phyloP scores from a whole-genome alignment of 768 basidiomycete species.

The Lactarius vividus region DNA sequence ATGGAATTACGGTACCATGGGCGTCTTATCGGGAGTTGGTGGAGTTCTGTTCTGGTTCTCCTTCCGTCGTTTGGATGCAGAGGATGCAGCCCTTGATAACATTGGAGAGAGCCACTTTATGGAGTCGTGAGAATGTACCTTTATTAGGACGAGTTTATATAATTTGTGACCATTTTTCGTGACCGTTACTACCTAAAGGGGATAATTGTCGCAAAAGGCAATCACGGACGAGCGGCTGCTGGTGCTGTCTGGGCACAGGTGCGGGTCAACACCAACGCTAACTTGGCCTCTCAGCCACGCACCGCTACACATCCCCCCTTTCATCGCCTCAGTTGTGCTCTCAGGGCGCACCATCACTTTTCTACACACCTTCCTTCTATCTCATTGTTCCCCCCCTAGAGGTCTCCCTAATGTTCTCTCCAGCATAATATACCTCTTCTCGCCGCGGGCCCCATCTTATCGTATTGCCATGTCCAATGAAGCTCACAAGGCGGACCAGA shows the following conservation, averaged over 20 bases:
- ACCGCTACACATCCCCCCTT: background rate
- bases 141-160: background rate
- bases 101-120: slow-evolving; percentile 39
- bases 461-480: slow-evolving; percentile 49
- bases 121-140: slow-evolving; percentile 17
- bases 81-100: slow-evolving; percentile 60
- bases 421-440: slow-evolving; percentile 25
- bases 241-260: background rate
- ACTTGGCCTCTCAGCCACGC: background rate
- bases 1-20: slow-evolving; percentile 66
- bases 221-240: slow-evolving; percentile 1
- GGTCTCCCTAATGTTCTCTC: slow-evolving; percentile 24
- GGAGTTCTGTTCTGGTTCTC: slow-evolving; percentile 52
- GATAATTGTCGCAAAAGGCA: slow-evolving; percentile 14
- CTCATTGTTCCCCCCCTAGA: slow-evolving; percentile 3
- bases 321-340: slow-evolving; percentile 1
- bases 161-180: background rate
- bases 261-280: background rate
- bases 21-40: slow-evolving; percentile 46
- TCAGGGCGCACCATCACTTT: background rate
- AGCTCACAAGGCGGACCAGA: slow-evolving; percentile 76
- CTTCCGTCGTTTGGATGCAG: slow-evolving; percentile 53
- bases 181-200: background rate
- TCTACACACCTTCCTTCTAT: background rate
- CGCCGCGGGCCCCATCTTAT: slow-evolving; percentile 16